These are phyloP conservation scores for Lactarius sp. DNA, from an alignment of 768 basidiomycete species.

Conservation along the genomic window DNA sequence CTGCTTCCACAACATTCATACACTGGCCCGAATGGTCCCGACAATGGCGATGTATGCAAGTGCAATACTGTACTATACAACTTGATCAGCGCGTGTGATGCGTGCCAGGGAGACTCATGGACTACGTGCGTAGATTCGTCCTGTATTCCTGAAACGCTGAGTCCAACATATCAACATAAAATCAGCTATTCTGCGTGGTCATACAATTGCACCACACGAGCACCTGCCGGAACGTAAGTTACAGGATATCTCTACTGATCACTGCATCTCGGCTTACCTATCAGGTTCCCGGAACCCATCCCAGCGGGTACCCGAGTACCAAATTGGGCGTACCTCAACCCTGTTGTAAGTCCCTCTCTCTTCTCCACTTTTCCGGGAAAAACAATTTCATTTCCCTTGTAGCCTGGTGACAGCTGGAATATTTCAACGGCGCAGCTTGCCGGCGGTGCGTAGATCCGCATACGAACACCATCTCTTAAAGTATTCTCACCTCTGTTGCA, in stretches of 20 bases:
- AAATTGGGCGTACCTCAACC: conserved; percentile 46
- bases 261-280: background rate
- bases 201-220: conserved; percentile 4
- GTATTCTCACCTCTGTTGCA: background rate
- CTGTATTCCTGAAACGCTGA: background rate
- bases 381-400: background rate
- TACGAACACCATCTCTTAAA: background rate
- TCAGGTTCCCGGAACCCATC: conserved; percentile 29
- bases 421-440: background rate
- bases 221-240: conserved; percentile 15
- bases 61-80: too few species aligned
- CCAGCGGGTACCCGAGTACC: conserved; percentile 43
- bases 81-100: conserved; percentile 14
- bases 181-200: conserved; percentile 22
- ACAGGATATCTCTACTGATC: background rate
- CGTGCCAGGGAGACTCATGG: conserved; percentile 26
- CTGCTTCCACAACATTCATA: conserved; percentile 18
- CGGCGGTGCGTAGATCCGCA: background rate
- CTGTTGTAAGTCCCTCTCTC: conserved; percentile 32
- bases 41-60: too few species aligned
- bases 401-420: conserved; percentile 16
- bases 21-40: too few species aligned
- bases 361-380: background rate
- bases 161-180: background rate
- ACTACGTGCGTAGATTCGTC: conserved; percentile 10